Conservation (phyloP, 106 monocot genomes). For the Allium fistulosum region DNA sequence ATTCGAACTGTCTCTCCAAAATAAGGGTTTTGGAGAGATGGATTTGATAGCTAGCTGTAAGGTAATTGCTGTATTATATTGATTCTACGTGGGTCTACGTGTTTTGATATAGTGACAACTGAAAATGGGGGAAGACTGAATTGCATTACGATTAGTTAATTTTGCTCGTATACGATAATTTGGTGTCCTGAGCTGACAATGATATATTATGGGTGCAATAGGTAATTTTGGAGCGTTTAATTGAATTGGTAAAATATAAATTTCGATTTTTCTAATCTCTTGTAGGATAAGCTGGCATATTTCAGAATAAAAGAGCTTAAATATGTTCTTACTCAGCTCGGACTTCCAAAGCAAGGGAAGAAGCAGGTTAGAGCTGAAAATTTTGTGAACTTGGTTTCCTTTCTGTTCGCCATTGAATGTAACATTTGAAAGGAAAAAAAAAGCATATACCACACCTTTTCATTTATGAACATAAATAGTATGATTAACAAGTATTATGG, state of each 20-base stretch:
- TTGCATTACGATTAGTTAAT: background rate
- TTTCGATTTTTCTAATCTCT: background rate
- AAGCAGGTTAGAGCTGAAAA: conserved; percentile 48
- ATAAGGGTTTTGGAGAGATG: background rate
- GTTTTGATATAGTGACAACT: background rate
- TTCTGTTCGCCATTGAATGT: no score
- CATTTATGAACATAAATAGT: no score
- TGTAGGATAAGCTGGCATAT: conserved; percentile 41
- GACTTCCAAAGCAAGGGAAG: conserved; percentile 76
- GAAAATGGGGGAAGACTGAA: background rate
- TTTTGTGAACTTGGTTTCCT: no score
- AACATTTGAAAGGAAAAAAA: no score
- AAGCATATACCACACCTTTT: no score
- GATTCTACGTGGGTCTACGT: background rate
- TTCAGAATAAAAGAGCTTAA: conserved; percentile 92
- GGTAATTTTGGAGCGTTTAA: background rate
- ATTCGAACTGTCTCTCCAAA: conserved; percentile 1
- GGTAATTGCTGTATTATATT: background rate
- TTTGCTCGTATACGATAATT: background rate
- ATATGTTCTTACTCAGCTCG: conserved; percentile 72
- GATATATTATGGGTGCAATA: background rate
- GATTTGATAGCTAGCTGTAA: background rate
- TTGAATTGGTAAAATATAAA: background rate
- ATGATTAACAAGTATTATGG: no score
- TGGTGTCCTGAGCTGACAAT: background rate